phyloP scores from a whole-genome alignment of 768 basidiomycete species.

The Gymnopilus dilepis region DNA sequence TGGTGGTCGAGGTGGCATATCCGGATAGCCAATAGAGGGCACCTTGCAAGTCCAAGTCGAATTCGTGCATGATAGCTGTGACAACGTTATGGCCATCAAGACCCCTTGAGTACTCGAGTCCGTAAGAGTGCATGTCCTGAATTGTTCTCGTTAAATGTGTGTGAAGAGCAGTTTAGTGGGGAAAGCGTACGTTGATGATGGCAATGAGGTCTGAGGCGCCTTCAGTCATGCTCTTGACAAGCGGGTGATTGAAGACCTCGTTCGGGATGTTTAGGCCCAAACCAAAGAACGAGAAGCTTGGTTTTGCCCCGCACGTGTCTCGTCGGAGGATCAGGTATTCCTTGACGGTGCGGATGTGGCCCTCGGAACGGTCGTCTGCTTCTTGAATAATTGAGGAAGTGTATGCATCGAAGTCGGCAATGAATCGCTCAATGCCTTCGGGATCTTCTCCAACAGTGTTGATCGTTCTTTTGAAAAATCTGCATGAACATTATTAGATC shows the following conservation, averaged over 20 bases:
- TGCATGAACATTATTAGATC: conserved; percentile 32
- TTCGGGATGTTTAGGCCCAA: conserved; percentile 45
- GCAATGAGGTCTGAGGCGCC: conserved; percentile 42
- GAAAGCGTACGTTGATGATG: conserved; percentile 36
- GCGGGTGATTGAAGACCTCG: conserved; percentile 45
- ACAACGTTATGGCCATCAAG: conserved; percentile 49
- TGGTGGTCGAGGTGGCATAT: conserved; percentile 40
- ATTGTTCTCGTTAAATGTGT: not conserved
- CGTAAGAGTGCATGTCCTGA: conserved; percentile 36
- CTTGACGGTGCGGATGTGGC: conserved; percentile 42
- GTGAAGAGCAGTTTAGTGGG: not conserved
- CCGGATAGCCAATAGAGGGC: conserved; percentile 47
- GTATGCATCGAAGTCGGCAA: conserved; percentile 32
- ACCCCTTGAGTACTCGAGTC: conserved; percentile 36
- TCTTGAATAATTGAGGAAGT: conserved; percentile 46
- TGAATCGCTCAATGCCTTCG: conserved; percentile 22
- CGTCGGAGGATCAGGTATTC: conserved; percentile 49
- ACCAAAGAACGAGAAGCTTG: conserved; percentile 45
- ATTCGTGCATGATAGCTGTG: conserved; percentile 55
- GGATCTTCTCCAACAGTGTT: conserved; percentile 21
- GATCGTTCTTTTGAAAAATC: conserved; percentile 25
- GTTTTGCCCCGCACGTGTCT: conserved; percentile 45
- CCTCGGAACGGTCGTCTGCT: conserved; percentile 43
- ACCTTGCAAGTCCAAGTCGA: conserved; percentile 40
- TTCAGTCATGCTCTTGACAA: conserved; percentile 35